Evolutionary conservation across 169 alveolate species (phyloP), one percentile per base, ranked within the genome.

Genomic region (Eimeria acervulina): DNA sequence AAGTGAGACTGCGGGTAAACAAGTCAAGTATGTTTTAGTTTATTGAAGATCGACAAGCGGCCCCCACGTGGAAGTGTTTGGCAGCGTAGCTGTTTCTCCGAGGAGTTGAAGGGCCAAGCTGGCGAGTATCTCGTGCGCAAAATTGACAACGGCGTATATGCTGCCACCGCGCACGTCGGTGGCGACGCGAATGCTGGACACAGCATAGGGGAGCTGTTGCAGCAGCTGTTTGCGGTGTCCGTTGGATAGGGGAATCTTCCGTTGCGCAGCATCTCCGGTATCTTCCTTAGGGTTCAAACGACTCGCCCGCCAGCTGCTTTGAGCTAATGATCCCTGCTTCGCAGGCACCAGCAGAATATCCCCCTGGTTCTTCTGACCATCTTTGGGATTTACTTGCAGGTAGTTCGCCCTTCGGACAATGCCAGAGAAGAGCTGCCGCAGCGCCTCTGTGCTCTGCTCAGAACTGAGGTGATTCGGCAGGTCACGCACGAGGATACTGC

Each of bases 181-280:
- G 3, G 93, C 93, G 38, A 85, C 55, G 63, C 93, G 93, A 59
- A 85, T 55, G 93, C 63, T 85, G 38, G 93, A 55, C 36, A 85
- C 68, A 7, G 93, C 59, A 40, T 85, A 42, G n/a, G 93, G 93
- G 2, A 85, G 93, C 23, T 85, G 93, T 42, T 85, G 80, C 80
- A 59, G 31, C 13, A 61, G 81, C 52, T 85, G 93, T 17, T 19
- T 85, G 33, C 74, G 76, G 4, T 83, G 91, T 10, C 38, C 31
- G 38, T 28, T 44, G 12, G 40, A 81, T 28, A 42, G 2, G 52
- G 2, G 2, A 13, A 36, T 17, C 38, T 76, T 44, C 7, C 61
- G 61, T 47, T 47, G 72, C 28, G 72, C 40, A 1, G 42, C 36
- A 31, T 55, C 59, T 33, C 80, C 55, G 36, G 63, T 23, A 0